These are phyloP conservation scores for Tylopilus sp. DNA, from an alignment of 768 basidiomycete genomes.

Conservation along the genomic window DNA sequence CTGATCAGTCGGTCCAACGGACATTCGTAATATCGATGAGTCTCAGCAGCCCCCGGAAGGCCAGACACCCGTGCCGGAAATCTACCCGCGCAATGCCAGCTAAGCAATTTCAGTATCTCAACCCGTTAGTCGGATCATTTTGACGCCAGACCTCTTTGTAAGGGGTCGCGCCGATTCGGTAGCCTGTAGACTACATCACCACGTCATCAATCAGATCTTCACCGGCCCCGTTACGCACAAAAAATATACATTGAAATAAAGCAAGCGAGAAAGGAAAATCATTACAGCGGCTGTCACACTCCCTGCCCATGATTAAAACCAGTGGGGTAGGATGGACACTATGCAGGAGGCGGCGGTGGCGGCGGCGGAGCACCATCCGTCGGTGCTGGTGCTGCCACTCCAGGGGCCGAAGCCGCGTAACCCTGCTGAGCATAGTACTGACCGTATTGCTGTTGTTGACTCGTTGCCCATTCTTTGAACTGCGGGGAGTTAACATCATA, in stretches of 20 bases:
- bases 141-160: neutral
- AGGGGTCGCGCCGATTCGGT: neutral
- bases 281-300: constrained; percentile 8
- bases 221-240: neutral
- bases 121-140: neutral
- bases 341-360: constrained; percentile 25
- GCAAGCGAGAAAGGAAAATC: constrained; percentile 24
- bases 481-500: constrained; percentile 82
- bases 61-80: neutral
- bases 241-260: constrained; percentile 33
- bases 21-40: neutral
- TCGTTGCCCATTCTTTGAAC: constrained; percentile 78
- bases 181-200: neutral
- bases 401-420: constrained; percentile 30
- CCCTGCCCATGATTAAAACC: neutral
- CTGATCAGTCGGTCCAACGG: neutral
- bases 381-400: constrained; percentile 21
- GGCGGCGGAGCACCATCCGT: constrained; percentile 20
- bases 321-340: neutral
- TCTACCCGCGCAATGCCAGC: neutral
- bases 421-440: constrained; percentile 70
- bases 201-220: neutral
- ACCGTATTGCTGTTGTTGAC: constrained; percentile 62
- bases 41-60: neutral
- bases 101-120: neutral